Conservation (phyloP, 2,329 filamentous ascomycete species). For the Sarocladium kiliense region DNA sequence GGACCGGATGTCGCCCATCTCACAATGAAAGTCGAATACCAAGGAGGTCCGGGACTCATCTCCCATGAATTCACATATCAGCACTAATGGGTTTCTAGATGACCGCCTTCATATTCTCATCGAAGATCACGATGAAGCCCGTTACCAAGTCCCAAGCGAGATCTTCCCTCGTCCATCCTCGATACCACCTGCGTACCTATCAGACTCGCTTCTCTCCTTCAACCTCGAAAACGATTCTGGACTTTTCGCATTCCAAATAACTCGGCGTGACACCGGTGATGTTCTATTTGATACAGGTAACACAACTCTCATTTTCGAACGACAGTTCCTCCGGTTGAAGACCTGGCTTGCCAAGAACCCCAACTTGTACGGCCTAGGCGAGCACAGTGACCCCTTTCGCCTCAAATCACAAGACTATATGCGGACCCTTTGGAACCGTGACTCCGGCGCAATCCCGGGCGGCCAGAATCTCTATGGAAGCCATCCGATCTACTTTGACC, state of each 20-base stretch:
- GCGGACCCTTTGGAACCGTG: too few relatives aligned
- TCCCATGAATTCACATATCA: too few relatives aligned
- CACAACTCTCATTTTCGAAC: constrained; percentile 62
- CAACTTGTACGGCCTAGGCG: constrained; percentile 70
- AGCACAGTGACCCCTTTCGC: constrained; percentile 57
- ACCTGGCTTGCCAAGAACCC: constrained; percentile 63
- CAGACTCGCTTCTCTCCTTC: too few relatives aligned
- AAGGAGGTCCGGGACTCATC: too few relatives aligned
- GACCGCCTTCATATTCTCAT: constrained; percentile 65
- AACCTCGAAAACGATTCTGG: too few relatives aligned
- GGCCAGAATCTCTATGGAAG: constrained; percentile 65
- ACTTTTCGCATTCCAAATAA: constrained; percentile 66
- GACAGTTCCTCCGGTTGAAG: constrained; percentile 72
- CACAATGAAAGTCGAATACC: constrained; percentile 59
- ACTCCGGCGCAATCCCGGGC: constrained; percentile 51
- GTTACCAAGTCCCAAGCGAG: constrained; percentile 65
- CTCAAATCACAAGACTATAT: not conserved
- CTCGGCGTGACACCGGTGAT: constrained; percentile 54
- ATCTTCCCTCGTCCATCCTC: too few relatives aligned
- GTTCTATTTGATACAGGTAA: constrained; percentile 62
- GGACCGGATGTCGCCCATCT: constrained; percentile 18
- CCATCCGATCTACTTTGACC: constrained; percentile 68
- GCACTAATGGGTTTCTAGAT: too few relatives aligned
- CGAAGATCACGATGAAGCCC: constrained; percentile 55
- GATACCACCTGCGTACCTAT: too few relatives aligned